A percentile compares a stretch with the other conserved stretches of the same genome.
Conservation (phyloP, 495 filamentous ascomycete species). For the Penicillium desertorum region DNA sequence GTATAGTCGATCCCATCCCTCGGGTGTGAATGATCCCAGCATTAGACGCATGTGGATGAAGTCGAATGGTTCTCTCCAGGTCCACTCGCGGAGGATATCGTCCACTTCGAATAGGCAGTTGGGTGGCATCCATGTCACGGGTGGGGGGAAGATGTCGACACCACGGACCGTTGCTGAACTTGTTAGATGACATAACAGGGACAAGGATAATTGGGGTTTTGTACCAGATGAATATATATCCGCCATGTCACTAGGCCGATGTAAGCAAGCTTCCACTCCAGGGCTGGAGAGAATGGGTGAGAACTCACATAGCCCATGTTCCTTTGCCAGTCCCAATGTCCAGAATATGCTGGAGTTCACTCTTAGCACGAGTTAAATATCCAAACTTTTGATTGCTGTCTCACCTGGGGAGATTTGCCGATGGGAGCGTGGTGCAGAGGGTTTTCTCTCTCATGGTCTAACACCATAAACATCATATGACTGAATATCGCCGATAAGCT, state of each 20-base stretch:
- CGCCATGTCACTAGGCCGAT: background rate
- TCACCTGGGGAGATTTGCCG: background rate
- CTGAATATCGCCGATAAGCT: background rate
- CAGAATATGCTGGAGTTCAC: background rate
- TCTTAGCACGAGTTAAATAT: background rate
- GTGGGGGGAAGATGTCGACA: constrained; percentile 20
- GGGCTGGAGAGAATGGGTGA: background rate
- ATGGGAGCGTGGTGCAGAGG: constrained; percentile 2
- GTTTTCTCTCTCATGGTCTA: background rate
- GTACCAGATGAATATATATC: background rate
- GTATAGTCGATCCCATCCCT: constrained; percentile 31
- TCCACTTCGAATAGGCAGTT: constrained; percentile 32
- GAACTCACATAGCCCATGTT: background rate
- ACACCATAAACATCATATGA: background rate
- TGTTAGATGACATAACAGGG: background rate
- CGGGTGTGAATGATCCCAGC: constrained; percentile 17
- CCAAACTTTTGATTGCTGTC: background rate
- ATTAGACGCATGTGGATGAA: constrained; percentile 31
- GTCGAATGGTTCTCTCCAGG: constrained; percentile 29
- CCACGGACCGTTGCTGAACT: constrained; percentile 17
- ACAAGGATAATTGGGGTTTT: too few relatives aligned
- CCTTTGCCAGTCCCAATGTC: constrained; percentile 2
- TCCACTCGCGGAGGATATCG: constrained; percentile 28
- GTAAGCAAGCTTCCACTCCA: background rate
- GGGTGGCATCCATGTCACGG: constrained; percentile 9